Percentiles rank a stretch among this genome's conserved stretches.
These are phyloP conservation scores for Fusarium redolens DNA, from an alignment of 2,329 filamentous ascomycete species.

Conservation along the genomic window DNA sequence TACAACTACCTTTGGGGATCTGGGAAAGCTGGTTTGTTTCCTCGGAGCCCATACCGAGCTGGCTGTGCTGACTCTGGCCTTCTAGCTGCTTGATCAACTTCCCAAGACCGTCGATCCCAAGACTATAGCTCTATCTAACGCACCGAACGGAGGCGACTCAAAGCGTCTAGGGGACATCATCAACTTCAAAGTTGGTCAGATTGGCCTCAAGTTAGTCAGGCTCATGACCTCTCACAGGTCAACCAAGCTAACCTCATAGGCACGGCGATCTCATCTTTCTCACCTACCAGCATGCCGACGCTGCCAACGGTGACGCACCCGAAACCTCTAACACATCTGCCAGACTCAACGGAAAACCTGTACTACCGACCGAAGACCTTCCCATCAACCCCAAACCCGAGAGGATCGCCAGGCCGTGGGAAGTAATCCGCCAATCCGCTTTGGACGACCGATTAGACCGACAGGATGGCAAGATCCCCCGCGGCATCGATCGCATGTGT, in stretches of 20 bases:
- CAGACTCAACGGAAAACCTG: slow-evolving; percentile 81
- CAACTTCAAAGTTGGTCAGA: slow-evolving; percentile 65
- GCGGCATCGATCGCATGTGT: slow-evolving; percentile 89
- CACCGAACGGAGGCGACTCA: slow-evolving; percentile 67
- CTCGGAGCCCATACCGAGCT: not conserved
- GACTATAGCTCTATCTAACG: slow-evolving; percentile 71
- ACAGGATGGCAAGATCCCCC: slow-evolving; percentile 87
- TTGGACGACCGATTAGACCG: slow-evolving; percentile 90
- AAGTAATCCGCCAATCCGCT: slow-evolving; percentile 86
- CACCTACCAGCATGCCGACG: slow-evolving; percentile 74
- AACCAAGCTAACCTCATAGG: slow-evolving; percentile 48
- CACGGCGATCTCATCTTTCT: slow-evolving; percentile 94
- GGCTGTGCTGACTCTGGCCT: slow-evolving; percentile 25
- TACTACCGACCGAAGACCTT: slow-evolving; percentile 75
- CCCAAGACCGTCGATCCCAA: slow-evolving; percentile 71
- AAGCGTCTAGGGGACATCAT: slow-evolving; percentile 70
- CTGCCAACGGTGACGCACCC: slow-evolving; percentile 45
- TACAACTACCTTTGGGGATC: slow-evolving; percentile 75
- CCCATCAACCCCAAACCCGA: slow-evolving; percentile 78
- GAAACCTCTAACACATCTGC: slow-evolving; percentile 62
- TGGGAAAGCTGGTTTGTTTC: slow-evolving; percentile 63
- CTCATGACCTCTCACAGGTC: not conserved
- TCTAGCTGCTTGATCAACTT: slow-evolving; percentile 67
- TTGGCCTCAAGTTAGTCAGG: slow-evolving; percentile 66
- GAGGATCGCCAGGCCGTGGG: slow-evolving; percentile 70